Evolutionary conservation across 176 grass and related monocot genomes (phyloP), one percentile per base, ranked within the genome.

Genomic region (Neostapfia colusana): DNA sequence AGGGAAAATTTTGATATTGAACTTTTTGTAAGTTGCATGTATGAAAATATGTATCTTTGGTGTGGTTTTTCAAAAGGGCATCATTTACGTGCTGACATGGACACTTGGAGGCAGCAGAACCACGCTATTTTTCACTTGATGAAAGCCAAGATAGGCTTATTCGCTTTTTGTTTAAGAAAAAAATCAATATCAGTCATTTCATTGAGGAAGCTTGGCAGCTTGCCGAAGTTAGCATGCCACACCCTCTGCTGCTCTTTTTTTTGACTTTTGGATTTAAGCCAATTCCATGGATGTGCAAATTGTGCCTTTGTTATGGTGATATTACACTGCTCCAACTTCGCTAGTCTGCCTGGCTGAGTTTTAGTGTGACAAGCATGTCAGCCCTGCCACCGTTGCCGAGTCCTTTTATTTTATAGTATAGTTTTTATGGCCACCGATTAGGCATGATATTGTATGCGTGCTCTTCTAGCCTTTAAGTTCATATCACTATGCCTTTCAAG

Each of bases 391-490:
- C 28, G 21, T 17, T 49, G 59, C 10, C 1, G 6, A 48, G 41
- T 35, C 18, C n/a, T n/a, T n/a, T n/a, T n/a, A n/a, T 45, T 60
- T 76, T 27, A 9, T 36, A 5, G 42, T 63, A 63, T 60, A 41
- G 10, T 83, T 66, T 72, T 73, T 23, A 23, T 10, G n/a, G 4
- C 34, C 20, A 67, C 24, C 53, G 3, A 17, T 25, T 71, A 82
- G 65, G 20, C 39, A 64, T 17, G 21, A 70, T 70, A 62, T 27
- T 49, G 13, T 76, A 44, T 76, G 24, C 18, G 36, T 75, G 40
- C 50, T 83, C 7, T 67, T 85, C 21, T 49, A 75, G 8, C 68
- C 4, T 79, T 73, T 42, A 16, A 15, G 0, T 65, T 63, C 39
- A 82, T 21, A 7, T 64, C 25, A 23, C 41, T 69, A 11, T 50